These are phyloP conservation scores for Teunomyces barrocoloradensis DNA, from an alignment of 805 yeast genomes.

Conservation along the genomic window DNA sequence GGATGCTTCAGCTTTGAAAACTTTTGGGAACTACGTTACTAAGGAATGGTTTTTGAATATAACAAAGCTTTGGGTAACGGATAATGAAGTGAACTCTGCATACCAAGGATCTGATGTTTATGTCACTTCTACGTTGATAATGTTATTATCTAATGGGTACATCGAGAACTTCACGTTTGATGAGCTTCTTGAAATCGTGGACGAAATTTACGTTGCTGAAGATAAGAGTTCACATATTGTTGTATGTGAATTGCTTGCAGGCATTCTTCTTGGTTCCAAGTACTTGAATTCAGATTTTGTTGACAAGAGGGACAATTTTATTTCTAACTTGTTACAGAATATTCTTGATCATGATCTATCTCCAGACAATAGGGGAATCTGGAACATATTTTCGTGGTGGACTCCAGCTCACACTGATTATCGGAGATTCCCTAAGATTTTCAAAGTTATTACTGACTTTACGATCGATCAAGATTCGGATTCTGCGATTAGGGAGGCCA, in stretches of 20 bases:
- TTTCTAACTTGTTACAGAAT: slow-evolving; percentile 41
- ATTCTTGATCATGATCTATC: slow-evolving; percentile 60
- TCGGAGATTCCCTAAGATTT: slow-evolving; percentile 60
- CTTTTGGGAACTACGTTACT: slow-evolving; percentile 45
- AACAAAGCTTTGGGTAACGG: slow-evolving; percentile 53
- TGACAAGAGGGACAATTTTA: slow-evolving; percentile 42
- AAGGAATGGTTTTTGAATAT: slow-evolving; percentile 59
- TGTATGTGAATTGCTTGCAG: slow-evolving; percentile 66
- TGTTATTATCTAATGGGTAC: slow-evolving; percentile 46
- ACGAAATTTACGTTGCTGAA: slow-evolving; percentile 52
- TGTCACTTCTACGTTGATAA: slow-evolving; percentile 49
- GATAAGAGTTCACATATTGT: slow-evolving; percentile 79
- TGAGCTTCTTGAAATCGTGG: slow-evolving; percentile 53
- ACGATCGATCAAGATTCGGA: slow-evolving; percentile 49
- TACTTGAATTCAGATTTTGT: slow-evolving; percentile 34
- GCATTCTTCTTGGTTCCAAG: slow-evolving; percentile 53
- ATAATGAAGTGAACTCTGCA: slow-evolving; percentile 65
- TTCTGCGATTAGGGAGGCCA: slow-evolving; percentile 63
- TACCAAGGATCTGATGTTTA: slow-evolving; percentile 67
- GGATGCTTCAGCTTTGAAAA: slow-evolving; percentile 43
- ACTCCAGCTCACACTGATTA: slow-evolving; percentile 61
- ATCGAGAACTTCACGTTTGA: slow-evolving; percentile 42
- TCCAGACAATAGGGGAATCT: slow-evolving; percentile 69
- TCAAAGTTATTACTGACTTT: slow-evolving; percentile 45
- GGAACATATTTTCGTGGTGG: slow-evolving; percentile 80